phyloP scores from a whole-genome alignment of 106 monocot genomes.

The Dioscorea zingiberensis region DNA sequence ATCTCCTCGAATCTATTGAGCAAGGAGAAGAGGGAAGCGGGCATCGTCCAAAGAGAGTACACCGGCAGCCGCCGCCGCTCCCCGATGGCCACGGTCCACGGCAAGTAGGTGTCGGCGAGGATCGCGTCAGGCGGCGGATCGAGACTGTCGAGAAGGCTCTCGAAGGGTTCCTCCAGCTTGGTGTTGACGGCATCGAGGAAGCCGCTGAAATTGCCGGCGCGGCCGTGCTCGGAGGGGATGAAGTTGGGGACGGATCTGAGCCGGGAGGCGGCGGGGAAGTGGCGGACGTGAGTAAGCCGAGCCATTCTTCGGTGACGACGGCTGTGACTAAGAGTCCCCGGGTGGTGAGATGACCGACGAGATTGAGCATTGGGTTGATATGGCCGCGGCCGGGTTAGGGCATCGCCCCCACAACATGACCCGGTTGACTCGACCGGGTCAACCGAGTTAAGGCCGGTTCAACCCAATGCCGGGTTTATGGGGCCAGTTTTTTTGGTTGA shows the following conservation, averaged over 20 bases:
- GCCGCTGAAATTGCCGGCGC: conserved; percentile 24
- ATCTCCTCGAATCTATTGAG: conserved; percentile 17
- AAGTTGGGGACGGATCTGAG: conserved; percentile 57
- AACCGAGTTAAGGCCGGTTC: no score
- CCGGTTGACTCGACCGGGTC: no score
- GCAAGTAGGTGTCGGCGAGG: conserved; percentile 39
- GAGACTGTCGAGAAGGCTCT: conserved; percentile 33
- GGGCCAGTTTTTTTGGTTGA: no score
- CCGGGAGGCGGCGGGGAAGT: conserved; percentile 7
- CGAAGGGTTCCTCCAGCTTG: conserved; percentile 38
- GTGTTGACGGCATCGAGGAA: conserved; percentile 55
- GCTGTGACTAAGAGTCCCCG: conserved; percentile 21
- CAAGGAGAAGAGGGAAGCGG: conserved; percentile 50
- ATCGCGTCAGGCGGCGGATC: conserved; percentile 21
- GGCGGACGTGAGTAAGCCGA: conserved; percentile 16
- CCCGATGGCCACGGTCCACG: conserved; percentile 47
- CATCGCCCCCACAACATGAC: conserved; percentile 24
- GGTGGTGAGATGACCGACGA: conserved; percentile 32
- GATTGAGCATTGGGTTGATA: conserved; percentile 6
- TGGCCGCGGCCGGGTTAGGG: conserved; percentile 35
- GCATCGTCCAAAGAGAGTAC: conserved; percentile 51
- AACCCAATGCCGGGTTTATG: no score
- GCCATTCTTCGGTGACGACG: conserved; percentile 62
- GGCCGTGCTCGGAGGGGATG: conserved; percentile 54
- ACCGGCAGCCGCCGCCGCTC: conserved; percentile 38